Evolutionary conservation across 495 filamentous ascomycete genomes (phyloP), one percentile per base, ranked within the genome.

Genomic region (Haplographium delicatum): DNA sequence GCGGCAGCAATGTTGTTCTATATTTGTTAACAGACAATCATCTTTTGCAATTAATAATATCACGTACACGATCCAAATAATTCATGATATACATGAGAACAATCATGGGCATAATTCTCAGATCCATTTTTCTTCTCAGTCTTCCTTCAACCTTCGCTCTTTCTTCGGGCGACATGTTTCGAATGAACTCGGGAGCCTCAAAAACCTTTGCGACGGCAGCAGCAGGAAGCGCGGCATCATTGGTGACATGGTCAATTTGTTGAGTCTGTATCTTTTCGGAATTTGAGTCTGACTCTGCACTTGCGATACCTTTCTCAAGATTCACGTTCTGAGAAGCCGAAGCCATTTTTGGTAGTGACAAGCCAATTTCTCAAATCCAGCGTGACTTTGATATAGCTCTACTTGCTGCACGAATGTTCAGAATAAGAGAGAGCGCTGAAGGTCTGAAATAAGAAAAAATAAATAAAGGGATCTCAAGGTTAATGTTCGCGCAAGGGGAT

Each of bases 11-110:
- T 78, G 48, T 75, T 76, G 53, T 78, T 76, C 40, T 55, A 16
- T 27, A 24, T 22, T 40, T 34, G n/a, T 44, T 23, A 34, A 5
- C 10, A 53, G 34, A 20, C 3, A 27, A 15, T 10, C 18, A n/a
- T n/a, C n/a, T n/a, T n/a, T n/a, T n/a, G n/a, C n/a, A n/a, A n/a
- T n/a, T n/a, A n/a, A n/a, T n/a, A n/a, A n/a, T n/a, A n/a, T n/a
- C n/a, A 57, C 80, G 80, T 41, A 46, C 71, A 54, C 87, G 75
- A 64, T 90, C 87, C 51, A 91, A 71, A 64, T 89, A 93, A 60
- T 90, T 91, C 60, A 90, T 65, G 56, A 91, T 86, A 60, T 90
- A 89, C 80, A 86, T 85, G 49, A 85, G 53, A 48, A 84, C 76
- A 30, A 84, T 63, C 66, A 80, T 78, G 9, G 84, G 84, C 51